A percentile compares a stretch with the other conserved stretches of the same genome.
These are phyloP conservation scores for Tylopilus cervinicoccineus DNA, from an alignment of 768 basidiomycete genomes.

Conservation along the genomic window DNA sequence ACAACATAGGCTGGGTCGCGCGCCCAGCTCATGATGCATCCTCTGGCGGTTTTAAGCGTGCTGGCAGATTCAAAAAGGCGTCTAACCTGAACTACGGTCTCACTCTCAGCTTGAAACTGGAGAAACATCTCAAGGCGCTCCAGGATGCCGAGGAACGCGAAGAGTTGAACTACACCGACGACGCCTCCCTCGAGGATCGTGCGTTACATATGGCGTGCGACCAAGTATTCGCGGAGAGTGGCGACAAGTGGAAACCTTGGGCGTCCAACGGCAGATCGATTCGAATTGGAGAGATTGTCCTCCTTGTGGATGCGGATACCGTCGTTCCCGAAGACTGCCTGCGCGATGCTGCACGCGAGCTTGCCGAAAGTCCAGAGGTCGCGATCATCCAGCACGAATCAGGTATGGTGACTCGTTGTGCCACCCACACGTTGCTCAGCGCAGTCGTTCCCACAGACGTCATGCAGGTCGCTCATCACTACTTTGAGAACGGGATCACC, in stretches of 20 bases:
- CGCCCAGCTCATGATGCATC: constrained; percentile 42
- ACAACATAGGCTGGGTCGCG: constrained; percentile 59
- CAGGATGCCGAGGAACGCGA: constrained; percentile 41
- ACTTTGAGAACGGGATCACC: constrained; percentile 89
- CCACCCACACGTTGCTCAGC: not conserved
- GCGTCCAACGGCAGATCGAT: constrained; percentile 70
- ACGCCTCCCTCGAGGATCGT: constrained; percentile 58
- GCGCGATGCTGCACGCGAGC: constrained; percentile 83
- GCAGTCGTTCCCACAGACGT: constrained; percentile 47
- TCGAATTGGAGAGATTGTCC: constrained; percentile 73
- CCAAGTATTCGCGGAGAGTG: constrained; percentile 60
- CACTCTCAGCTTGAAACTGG: constrained; percentile 35
- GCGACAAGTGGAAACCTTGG: constrained; percentile 65
- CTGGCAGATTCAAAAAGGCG: constrained; percentile 92
- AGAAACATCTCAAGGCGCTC: constrained; percentile 34
- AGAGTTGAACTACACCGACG: constrained; percentile 34
- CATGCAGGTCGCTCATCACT: constrained; percentile 87
- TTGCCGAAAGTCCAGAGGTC: constrained; percentile 54
- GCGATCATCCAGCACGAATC: constrained; percentile 92
- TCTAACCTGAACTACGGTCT: constrained; percentile 86
- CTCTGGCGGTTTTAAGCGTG: constrained; percentile 30
- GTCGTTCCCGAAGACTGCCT: constrained; percentile 90
- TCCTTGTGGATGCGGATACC: constrained; percentile 87
- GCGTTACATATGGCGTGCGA: constrained; percentile 74
- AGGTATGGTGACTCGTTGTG: constrained; percentile 39